Base-by-base conservation (phyloP, 2,329 filamentous ascomycete genomes). In the Whalleya microplaca region DNA sequence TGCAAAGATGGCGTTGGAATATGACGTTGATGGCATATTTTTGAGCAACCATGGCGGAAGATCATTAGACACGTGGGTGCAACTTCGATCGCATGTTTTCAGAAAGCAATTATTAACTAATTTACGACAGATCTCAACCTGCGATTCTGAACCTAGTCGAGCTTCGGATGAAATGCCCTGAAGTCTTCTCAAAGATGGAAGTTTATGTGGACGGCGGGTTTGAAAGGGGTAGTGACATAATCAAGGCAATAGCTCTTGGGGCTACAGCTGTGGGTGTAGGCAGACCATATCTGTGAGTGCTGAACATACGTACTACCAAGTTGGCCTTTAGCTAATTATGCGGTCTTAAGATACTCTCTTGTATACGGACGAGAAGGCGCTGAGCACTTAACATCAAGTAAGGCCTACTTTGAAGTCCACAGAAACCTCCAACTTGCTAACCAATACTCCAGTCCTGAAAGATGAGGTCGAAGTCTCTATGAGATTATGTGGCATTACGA, bases 331-430 rank as follows among this genome's bases (percentile, higher is more conserved):
- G 7, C 41, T 42, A 12, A 42, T 20, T 5, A 42, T n/a, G 41
- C 10, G 41, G 19, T n/a, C 6, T 27, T 2, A 16, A 45, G 44
- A 27, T 45, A 58, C n/a, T 55, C 51, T 1, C 21, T 58, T 21
- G 78, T 78, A 3, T 84, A 84, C 56, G 81, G 82, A 4, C 79
- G 82, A 63, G 79, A 79, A 53, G 81, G 81, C 1, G 78, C 82
- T 18, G 79, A 82, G 63, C 78, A 82, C 69, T 71, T 82, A 55
- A 78, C 82, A 51, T 78, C 81, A 56, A 82, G 83, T 84, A 9
- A 27, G 23, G 9, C 9, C 23, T 9, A 27, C 23, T 27, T 27
- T 9, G 9, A 27, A 73, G 73, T 80, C 76, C n/a, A 8, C 3
- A 23, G 16, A 20, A 16, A 5, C 14, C 19, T 32, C 14, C 4